phyloP scores from a whole-genome alignment of 139 green algal species.

The Micromonas commoda region DNA sequence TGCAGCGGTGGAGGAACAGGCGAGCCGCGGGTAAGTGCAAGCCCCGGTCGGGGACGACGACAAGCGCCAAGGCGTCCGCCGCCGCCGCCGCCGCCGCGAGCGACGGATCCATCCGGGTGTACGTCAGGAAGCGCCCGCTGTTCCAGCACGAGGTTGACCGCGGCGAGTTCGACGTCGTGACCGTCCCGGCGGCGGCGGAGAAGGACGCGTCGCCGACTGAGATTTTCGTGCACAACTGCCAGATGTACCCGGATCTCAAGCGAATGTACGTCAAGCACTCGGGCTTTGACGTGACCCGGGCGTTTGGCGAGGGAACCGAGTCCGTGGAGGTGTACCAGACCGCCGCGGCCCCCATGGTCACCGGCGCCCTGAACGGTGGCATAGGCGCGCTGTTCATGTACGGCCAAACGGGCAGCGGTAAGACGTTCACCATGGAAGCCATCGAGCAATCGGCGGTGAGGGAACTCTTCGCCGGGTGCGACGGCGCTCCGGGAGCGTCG shows the following conservation, averaged over 20 bases:
- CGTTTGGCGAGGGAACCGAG: conserved; percentile 14
- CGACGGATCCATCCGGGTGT: too few relatives aligned
- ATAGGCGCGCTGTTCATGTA: conserved; percentile 32
- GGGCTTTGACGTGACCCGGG: neutral
- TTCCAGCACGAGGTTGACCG: conserved; percentile 24
- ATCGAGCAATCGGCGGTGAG: conserved; percentile 21
- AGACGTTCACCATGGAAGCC: conserved; percentile 31
- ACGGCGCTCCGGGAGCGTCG: neutral
- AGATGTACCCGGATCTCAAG: conserved; percentile 35
- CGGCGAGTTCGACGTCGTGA: conserved; percentile 30
- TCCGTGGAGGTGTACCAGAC: conserved; percentile 13
- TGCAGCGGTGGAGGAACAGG: neutral
- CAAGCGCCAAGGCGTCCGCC: neutral
- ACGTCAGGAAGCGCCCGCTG: conserved; percentile 31
- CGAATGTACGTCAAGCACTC: conserved; percentile 31
- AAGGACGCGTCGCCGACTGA: neutral
- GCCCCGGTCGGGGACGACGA: neutral
- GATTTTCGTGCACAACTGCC: conserved; percentile 35
- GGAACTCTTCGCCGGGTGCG: conserved; percentile 14
- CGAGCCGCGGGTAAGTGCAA: neutral
- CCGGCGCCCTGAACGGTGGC: neutral
- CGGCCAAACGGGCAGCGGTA: conserved; percentile 30
- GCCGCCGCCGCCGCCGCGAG: too few relatives aligned
- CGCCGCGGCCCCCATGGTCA: conserved; percentile 5
- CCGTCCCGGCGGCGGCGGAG: neutral